Percentiles rank a stretch among this genome's conserved stretches.
Conservation (phyloP, 2,329 filamentous ascomycete species). For the Cercospora zeae-maydis region DNA sequence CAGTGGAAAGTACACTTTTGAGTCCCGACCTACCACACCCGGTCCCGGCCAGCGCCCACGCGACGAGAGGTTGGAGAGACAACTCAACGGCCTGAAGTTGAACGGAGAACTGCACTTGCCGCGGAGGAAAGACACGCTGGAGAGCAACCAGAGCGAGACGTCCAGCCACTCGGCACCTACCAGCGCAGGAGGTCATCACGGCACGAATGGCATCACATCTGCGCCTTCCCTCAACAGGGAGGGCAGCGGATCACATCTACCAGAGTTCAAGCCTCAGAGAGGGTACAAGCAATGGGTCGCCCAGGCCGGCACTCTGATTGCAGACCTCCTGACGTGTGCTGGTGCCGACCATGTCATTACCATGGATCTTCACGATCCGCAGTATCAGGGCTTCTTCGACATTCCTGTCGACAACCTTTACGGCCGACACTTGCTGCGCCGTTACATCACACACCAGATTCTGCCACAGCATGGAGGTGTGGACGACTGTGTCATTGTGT, state of each 20-base stretch:
- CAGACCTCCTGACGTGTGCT: conserved; percentile 89
- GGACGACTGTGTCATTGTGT: conserved; percentile 69
- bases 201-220: conserved; percentile 10
- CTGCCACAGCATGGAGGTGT: conserved; percentile 68
- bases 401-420: conserved; percentile 98
- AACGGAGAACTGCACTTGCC: conserved; percentile 29
- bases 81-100: conserved; percentile 65
- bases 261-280: conserved; percentile 70
- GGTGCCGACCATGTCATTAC: conserved; percentile 96
- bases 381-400: conserved; percentile 98
- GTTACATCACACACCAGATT: conserved; percentile 73
- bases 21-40: conserved; percentile 85
- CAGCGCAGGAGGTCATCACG: too few relatives aligned
- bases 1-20: conserved; percentile 74
- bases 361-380: conserved; percentile 92
- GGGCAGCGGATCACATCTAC: conserved; percentile 47
- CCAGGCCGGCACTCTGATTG: conserved; percentile 90
- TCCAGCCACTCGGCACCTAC: conserved; percentile 17
- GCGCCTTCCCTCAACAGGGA: conserved; percentile 37
- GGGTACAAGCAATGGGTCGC: conserved; percentile 99
- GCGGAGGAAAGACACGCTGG: conserved; percentile 33
- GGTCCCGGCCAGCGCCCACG: conserved; percentile 58
- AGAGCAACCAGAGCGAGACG: conserved; percentile 31
- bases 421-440: conserved; percentile 68
- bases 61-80: conserved; percentile 58